phyloP scores from a whole-genome alignment of 73 alveolate species.

The Uronychia binucleata region DNA sequence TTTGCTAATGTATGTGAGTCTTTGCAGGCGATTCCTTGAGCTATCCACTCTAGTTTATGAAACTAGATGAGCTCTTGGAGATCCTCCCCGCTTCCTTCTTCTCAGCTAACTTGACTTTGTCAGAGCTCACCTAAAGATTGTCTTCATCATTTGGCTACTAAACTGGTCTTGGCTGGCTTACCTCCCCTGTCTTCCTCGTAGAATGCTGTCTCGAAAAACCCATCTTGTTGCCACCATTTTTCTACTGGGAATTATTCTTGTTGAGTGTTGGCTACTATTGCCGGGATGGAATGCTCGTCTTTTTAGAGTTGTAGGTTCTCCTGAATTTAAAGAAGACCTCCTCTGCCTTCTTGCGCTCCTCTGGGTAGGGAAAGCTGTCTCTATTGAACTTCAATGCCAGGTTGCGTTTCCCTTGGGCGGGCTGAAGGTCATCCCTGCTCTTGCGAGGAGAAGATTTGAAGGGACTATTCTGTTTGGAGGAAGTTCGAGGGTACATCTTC shows the following conservation, averaged over 20 bases:
- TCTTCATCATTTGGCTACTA: not conserved
- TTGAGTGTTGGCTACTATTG: no score
- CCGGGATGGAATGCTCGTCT: not conserved
- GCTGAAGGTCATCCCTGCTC: no score
- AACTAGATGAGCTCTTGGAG: not conserved
- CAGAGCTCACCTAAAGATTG: not conserved
- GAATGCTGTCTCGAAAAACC: not conserved
- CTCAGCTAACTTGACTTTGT: not conserved
- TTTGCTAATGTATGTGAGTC: not conserved
- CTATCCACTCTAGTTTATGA: not conserved
- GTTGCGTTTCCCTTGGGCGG: no score
- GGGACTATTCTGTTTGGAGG: not conserved
- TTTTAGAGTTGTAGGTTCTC: not conserved
- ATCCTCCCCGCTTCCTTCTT: not conserved
- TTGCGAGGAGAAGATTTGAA: no score
- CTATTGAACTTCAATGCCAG: not conserved
- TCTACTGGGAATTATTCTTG: no score
- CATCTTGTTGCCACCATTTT: not conserved
- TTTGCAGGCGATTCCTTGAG: not conserved
- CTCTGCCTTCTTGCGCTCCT: not conserved
- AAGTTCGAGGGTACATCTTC: not conserved
- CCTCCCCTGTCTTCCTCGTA: not conserved
- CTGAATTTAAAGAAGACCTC: not conserved
- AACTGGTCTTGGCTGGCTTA: not conserved
- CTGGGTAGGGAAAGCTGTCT: not conserved